Evolutionary conservation across 768 basidiomycete species (phyloP).

Genomic region (Lactarius indigo): DNA sequence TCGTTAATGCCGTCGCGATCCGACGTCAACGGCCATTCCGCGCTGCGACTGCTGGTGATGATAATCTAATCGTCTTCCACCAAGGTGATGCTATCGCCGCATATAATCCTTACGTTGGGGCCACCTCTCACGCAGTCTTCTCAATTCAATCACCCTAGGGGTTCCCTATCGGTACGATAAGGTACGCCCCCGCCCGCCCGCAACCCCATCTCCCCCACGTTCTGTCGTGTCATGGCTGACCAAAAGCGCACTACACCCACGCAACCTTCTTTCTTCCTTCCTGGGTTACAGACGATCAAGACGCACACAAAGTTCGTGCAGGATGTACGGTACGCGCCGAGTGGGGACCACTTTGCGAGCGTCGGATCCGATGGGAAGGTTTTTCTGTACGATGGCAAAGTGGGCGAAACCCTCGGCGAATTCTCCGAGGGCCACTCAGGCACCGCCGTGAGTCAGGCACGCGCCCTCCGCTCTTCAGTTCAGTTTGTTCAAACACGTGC

Average conservation of each 20-base stretch:
- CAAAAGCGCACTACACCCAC: not conserved
- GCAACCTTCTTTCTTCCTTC: not conserved
- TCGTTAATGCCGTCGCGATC: conserved; percentile 85
- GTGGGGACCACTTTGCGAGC: conserved; percentile 80
- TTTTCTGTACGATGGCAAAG: conserved; percentile 88
- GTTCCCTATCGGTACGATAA: conserved; percentile 89
- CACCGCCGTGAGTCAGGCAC: conserved; percentile 54
- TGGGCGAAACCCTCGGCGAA: conserved; percentile 73
- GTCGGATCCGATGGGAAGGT: conserved; percentile 86
- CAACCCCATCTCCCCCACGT: not conserved
- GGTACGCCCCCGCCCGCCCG: conserved; percentile 35
- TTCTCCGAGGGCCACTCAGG: conserved; percentile 72
- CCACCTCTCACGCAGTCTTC: not conserved
- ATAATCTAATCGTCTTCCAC: conserved; percentile 76
- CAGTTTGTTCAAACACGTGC: conserved; percentile 4
- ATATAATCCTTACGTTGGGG: conserved; percentile 5
- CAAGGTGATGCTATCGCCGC: conserved; percentile 46
- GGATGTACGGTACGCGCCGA: conserved; percentile 78
- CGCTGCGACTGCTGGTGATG: conserved; percentile 86
- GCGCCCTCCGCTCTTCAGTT: not conserved
- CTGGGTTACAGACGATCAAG: conserved; percentile 58
- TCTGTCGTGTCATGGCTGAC: not conserved
- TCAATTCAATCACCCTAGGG: conserved; percentile 38
- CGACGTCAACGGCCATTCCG: conserved; percentile 87
- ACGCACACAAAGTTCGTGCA: conserved; percentile 92